A percentile compares a stretch with the other conserved stretches of the same genome.
phyloP scores from a whole-genome alignment of 768 basidiomycete genomes.

The Amanita brunnescens region DNA sequence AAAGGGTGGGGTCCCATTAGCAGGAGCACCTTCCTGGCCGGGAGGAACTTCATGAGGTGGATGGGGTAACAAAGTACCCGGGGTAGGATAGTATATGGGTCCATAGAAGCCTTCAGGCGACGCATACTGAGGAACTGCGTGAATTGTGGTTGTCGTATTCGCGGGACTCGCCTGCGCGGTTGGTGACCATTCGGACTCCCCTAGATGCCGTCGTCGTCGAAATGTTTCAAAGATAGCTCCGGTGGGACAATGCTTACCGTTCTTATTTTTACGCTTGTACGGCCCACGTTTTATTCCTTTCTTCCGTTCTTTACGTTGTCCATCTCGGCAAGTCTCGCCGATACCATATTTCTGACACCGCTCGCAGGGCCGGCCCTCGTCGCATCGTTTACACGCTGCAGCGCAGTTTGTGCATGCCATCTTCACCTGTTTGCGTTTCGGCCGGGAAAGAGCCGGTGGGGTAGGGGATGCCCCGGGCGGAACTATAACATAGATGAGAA shows the following conservation, averaged over 20 bases:
- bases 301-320: conserved; percentile 88
- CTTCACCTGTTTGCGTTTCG: conserved; percentile 84
- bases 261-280: conserved; percentile 58
- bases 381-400: conserved; percentile 82
- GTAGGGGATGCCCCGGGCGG: conserved; percentile 18
- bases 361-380: conserved; percentile 81
- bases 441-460: conserved; percentile 27
- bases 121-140: conserved; percentile 25
- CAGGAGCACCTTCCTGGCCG: conserved; percentile 19
- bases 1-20: conserved; percentile 27
- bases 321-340: conserved; percentile 71
- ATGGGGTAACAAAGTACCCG: conserved; percentile 24
- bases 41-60: conserved; percentile 24
- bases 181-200: conserved; percentile 22
- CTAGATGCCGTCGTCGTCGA: neutral
- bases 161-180: conserved; percentile 17
- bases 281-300: conserved; percentile 85
- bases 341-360: conserved; percentile 88
- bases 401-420: conserved; percentile 91
- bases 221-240: conserved; percentile 9
- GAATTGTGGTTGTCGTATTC: conserved; percentile 20
- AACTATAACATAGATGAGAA: conserved; percentile 5
- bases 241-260: conserved; percentile 13
- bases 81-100: conserved; percentile 31
- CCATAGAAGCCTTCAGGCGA: conserved; percentile 30